Percentiles rank a stretch among this genome's conserved stretches.
phyloP scores from a whole-genome alignment of 116 monocot genomes.

The Iris pallida region DNA sequence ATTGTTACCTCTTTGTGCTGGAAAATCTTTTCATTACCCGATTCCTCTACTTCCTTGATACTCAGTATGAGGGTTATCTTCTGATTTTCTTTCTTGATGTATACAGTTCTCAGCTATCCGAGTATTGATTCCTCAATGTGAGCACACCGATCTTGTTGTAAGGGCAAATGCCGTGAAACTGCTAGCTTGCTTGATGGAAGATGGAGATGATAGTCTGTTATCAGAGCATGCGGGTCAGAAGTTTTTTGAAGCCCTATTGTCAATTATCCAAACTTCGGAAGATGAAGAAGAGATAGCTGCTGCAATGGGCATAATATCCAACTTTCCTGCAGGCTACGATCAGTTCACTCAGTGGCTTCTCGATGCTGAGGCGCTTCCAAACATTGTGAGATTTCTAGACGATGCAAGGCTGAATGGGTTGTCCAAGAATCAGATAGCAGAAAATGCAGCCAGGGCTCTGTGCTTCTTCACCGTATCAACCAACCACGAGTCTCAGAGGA shows the following conservation, averaged over 20 bases:
- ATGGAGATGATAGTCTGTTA: conserved; percentile 11
- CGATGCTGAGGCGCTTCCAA: conserved; percentile 16
- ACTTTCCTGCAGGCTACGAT: conserved; percentile 14
- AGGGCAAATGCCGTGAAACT: conserved; percentile 33
- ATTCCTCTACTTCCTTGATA: not conserved
- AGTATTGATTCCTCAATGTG: conserved; percentile 26
- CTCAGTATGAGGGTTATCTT: not conserved
- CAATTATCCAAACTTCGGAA: conserved; percentile 19
- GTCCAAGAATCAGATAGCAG: conserved; percentile 8
- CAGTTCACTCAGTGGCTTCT: conserved; percentile 20
- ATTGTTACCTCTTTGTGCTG: too few species aligned
- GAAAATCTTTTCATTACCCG: too few species aligned
- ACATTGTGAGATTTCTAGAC: conserved; percentile 15
- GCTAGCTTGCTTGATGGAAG: conserved; percentile 27
- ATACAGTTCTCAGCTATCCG: conserved; percentile 27
- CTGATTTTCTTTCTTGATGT: not conserved
- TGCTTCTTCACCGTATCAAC: conserved; percentile 20
- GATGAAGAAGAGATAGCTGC: conserved; percentile 37
- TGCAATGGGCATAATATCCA: conserved; percentile 22
- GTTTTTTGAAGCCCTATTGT: conserved; percentile 18
- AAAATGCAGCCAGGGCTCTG: conserved; percentile 20
- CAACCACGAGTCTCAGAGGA: conserved; percentile 19
- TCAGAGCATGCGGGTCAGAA: conserved; percentile 7
- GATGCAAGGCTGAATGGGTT: conserved; percentile 6
- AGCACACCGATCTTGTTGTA: conserved; percentile 10